Conservation (phyloP, 23 red algal species). For the Pyropia yezoensis region DNA sequence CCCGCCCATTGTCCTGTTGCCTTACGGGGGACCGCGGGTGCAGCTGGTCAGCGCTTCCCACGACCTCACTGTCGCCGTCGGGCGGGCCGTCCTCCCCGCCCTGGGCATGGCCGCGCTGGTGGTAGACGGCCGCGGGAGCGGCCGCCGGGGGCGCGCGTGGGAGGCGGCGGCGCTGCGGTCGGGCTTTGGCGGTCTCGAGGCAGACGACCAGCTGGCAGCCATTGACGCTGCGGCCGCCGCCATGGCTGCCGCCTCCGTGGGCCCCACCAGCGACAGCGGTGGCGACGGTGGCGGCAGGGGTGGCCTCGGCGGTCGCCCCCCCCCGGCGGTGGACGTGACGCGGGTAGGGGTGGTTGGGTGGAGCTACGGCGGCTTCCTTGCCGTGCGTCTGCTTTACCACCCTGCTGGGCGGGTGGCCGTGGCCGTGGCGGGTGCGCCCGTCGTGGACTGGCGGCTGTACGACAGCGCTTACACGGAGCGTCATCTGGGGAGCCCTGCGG, state of each 20-base stretch:
- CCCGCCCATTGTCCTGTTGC: constrained; percentile 2
- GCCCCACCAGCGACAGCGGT: no score
- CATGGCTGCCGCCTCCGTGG: not conserved
- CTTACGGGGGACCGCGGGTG: constrained; percentile 22
- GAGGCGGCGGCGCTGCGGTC: not conserved
- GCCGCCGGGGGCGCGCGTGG: constrained; percentile 1
- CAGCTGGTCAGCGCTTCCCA: constrained; percentile 11
- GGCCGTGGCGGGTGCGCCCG: constrained; percentile 17
- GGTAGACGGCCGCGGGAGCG: constrained; percentile 8
- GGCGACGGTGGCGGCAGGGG: no score
- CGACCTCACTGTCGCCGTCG: not conserved
- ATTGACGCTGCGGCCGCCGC: not conserved
- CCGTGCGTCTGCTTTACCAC: constrained; percentile 4
- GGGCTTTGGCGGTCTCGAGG: constrained; percentile 6
- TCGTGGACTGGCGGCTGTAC: constrained; percentile 14
- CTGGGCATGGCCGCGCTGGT: constrained; percentile 7
- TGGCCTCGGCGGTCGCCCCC: no score
- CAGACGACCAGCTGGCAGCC: not conserved
- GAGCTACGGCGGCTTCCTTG: constrained; percentile 25
- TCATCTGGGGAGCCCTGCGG: not conserved
- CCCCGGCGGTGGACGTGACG: not conserved
- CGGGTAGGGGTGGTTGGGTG: constrained; percentile 13
- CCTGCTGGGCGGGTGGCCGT: not conserved
- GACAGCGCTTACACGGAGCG: constrained; percentile 19
- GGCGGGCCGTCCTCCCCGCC: not conserved